phyloP scores from a whole-genome alignment of 805 yeast genomes.

The Kockiozyma suomiensis region DNA sequence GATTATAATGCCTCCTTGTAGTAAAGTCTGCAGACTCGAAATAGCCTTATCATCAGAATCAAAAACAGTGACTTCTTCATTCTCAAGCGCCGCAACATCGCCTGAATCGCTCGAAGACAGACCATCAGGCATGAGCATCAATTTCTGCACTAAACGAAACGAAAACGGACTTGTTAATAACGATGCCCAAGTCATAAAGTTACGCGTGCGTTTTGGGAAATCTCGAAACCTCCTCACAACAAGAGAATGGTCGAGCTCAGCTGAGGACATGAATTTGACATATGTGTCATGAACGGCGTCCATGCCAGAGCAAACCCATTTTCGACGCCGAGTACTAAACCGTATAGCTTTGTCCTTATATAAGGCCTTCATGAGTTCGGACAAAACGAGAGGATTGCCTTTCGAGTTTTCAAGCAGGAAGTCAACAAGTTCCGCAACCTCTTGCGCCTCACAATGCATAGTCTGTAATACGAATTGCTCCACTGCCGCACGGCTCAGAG shows the following conservation, averaged over 20 bases:
- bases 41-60: constrained; percentile 31
- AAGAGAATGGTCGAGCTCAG: constrained; percentile 27
- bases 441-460: constrained; percentile 19
- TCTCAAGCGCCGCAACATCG: constrained; percentile 16
- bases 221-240: constrained; percentile 28
- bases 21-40: constrained; percentile 29
- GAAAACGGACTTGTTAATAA: constrained; percentile 30
- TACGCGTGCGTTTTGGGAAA: constrained; percentile 25
- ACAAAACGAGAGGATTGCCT: constrained; percentile 29
- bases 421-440: constrained; percentile 16
- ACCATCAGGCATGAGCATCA: constrained; percentile 19
- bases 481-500: constrained; percentile 22
- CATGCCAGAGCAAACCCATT: constrained; percentile 24
- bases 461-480: constrained; percentile 16
- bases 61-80: constrained; percentile 7
- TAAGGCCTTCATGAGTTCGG: constrained; percentile 21
- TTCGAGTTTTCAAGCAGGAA: constrained; percentile 9
- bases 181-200: constrained; percentile 32
- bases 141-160: constrained; percentile 22
- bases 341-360: constrained; percentile 14
- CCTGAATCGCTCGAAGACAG: constrained; percentile 27
- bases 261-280: constrained; percentile 4
- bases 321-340: constrained; percentile 15
- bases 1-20: constrained; percentile 23
- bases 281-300: constrained; percentile 7